Base-by-base conservation (phyloP, 1,139 yeast species). In the Candida albicans region DNA sequence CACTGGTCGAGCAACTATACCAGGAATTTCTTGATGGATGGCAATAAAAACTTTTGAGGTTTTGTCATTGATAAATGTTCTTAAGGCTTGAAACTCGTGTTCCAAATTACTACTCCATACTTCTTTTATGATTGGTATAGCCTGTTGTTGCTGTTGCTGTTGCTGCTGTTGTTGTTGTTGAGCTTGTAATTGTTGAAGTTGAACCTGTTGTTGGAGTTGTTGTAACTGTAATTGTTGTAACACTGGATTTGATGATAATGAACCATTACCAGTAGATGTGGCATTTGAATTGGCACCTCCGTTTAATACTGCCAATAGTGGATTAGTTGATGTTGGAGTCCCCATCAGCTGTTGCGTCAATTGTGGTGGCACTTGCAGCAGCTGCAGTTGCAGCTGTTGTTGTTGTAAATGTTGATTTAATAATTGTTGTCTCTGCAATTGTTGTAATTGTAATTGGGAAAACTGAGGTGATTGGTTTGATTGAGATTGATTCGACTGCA, bases 1-100 rank as follows among this genome's bases (percentile, higher is more conserved):
- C 49, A 93, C 88, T 10, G 99, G 99, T 53, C 99, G 79, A 1
- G 96, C 96, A 24, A 93, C 87, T 29, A 95, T 88, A 0, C 99
- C 99, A 0, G 97, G 97, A 59, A 93, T 90, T 63, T 93, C 97
- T 47, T 95, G 91, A 56, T 91, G 86, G 42, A 84, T 84, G 2
- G 96, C 82, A 15, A 90, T 79, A 57, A 79, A 79, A 25, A 72
- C 59, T 30, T 59, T 55, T 43, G 85, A 81, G 56, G 84, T 86
- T 49, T 81, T 79, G 47, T 81, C 85, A 49, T 67, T 67, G 35
- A 87, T 77, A 43, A 89, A 75, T 45, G 81, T 79, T 50, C 96
- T 78, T 49, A 91, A 79, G 12, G 81, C 67, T 44, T 81, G 81
- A 72, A 93, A 85, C 60, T 91, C 97, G 49, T 80, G 81, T 55